Evolutionary conservation across 2,329 filamentous ascomycete species (phyloP).

Genomic region (Arthrobotrys pseudoclavata): DNA sequence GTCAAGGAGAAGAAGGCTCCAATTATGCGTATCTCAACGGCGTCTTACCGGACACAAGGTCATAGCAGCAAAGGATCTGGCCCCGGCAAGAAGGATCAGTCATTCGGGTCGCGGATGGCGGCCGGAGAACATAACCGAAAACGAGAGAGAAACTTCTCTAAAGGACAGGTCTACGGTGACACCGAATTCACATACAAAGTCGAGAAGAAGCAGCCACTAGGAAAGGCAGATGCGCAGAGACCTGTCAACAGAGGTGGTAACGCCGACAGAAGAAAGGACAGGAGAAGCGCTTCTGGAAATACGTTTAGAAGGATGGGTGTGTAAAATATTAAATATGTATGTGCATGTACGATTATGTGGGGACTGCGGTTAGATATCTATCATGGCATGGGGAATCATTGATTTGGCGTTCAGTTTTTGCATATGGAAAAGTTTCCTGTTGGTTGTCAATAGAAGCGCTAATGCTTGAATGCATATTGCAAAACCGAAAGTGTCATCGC

Average conservation of each 20-base stretch:
- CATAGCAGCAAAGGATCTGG: slow-evolving; percentile 64
- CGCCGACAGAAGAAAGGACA: slow-evolving; percentile 58
- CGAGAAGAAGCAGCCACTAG: slow-evolving; percentile 39
- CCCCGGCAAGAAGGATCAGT: slow-evolving; percentile 65
- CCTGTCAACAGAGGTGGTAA: slow-evolving; percentile 37
- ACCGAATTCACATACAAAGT: slow-evolving; percentile 63
- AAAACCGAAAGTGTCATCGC: slow-evolving; percentile 12
- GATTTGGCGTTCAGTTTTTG: slow-evolving; percentile 54
- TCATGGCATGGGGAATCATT: slow-evolving; percentile 37
- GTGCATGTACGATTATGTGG: slow-evolving; percentile 25
- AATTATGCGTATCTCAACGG: slow-evolving; percentile 78
- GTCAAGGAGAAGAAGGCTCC: slow-evolving; percentile 63
- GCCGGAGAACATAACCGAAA: slow-evolving; percentile 62
- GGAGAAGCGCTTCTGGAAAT: slow-evolving; percentile 64
- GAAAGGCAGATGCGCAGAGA: slow-evolving; percentile 29
- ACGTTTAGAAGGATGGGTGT: slow-evolving; percentile 62
- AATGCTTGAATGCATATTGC: slow-evolving; percentile 22
- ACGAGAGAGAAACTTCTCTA: slow-evolving; percentile 47
- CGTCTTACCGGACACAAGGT: slow-evolving; percentile 72
- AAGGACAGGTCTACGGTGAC: slow-evolving; percentile 68
- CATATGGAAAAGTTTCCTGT: slow-evolving; percentile 44
- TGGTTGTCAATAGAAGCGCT: slow-evolving; percentile 41
- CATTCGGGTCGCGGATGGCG: slow-evolving; percentile 69
- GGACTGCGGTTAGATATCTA: slow-evolving; percentile 49
- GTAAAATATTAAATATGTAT: slow-evolving; percentile 35